Evolutionary conservation across 768 basidiomycete genomes (phyloP).

Genomic region (Russula emetica): DNA sequence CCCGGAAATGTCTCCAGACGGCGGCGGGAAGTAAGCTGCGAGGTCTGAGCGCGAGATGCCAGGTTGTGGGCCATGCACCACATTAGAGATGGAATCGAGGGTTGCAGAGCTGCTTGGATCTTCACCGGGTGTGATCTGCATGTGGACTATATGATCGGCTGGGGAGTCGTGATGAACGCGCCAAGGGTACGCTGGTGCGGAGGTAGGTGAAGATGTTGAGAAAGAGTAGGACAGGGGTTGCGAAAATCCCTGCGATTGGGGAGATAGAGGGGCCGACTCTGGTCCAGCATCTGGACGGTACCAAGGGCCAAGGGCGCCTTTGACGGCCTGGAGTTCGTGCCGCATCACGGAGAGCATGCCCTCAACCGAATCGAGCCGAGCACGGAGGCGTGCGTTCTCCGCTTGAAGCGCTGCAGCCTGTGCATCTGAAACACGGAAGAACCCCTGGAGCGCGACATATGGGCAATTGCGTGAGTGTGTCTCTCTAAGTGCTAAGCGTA

Average conservation of each 20-base stretch:
- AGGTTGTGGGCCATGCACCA: background rate
- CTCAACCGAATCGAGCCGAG: constrained; percentile 57
- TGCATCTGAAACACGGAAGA: constrained; percentile 43
- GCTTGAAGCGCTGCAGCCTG: constrained; percentile 43
- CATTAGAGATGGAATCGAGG: constrained; percentile 6
- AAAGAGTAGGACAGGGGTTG: background rate
- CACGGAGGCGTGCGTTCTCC: constrained; percentile 63
- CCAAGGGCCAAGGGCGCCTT: constrained; percentile 64
- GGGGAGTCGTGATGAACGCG: constrained; percentile 11
- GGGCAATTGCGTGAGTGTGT: constrained; percentile 45
- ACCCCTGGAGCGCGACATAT: constrained; percentile 59
- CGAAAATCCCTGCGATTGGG: background rate
- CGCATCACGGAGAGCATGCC: constrained; percentile 46
- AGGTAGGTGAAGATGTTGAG: constrained; percentile 4
- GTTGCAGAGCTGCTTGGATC: constrained; percentile 6
- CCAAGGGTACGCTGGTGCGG: background rate
- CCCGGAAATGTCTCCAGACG: background rate
- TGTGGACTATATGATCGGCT: constrained; percentile 11
- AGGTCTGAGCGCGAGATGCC: constrained; percentile 16
- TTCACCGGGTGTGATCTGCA: background rate
- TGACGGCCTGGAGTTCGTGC: constrained; percentile 54
- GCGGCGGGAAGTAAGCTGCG: constrained; percentile 27
- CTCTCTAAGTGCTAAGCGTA: constrained; percentile 36
- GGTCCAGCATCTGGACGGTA: constrained; percentile 37
- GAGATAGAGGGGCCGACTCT: background rate